Evolutionary conservation across 1,284 basidiomycete genomes (phyloP), one percentile per base, ranked within the genome.

Genomic region (Tylopilus sp.): DNA sequence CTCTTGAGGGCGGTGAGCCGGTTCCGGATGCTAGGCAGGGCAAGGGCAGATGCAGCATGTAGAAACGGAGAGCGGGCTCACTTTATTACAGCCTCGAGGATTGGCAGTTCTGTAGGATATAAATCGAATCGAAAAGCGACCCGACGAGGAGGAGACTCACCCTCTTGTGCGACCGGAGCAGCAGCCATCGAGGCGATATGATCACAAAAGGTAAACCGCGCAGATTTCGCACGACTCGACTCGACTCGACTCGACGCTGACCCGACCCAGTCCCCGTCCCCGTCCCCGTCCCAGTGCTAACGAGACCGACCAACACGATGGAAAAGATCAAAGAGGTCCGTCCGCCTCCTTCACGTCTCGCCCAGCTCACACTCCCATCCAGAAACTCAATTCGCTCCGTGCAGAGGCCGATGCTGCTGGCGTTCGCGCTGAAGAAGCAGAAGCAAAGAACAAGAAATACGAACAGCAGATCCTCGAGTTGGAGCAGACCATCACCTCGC

Each of bases 31-130:
- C 90, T 94, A 64, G 34, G 58, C 41, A 47, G 52, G 54, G 44
- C 59, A 41, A 60, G 56, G 58, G 63, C 65, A 60, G 44, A 60
- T 49, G 54, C 36, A 43, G 3, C 12, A 13, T 70, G 8, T 10
- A 11, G 6, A 18, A 11, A 21, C 2, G 34, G 34, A 21, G 11
- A 6, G 8, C 16, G 19, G 3, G 34, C 42, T 50, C 59, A 93
- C 92, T 90, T 91, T 71, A 98, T 95, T 58, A 99, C 82, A 23
- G 89, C 79, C 75, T 98, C 96, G 63, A 99, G 86, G 68, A 99
- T 94, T 52, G 92, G 87, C 56, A 96, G 78, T 77, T 98, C 86
- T 89, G 63, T 0, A 2, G 51, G 51, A 47, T 55, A 66, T 57
- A 64, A 62, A 49, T 46, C 51, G 30, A 11, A 51, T 43, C n/a